Conservation (phyloP, 257 asterid species). For the Anisodus acutangulus region DNA sequence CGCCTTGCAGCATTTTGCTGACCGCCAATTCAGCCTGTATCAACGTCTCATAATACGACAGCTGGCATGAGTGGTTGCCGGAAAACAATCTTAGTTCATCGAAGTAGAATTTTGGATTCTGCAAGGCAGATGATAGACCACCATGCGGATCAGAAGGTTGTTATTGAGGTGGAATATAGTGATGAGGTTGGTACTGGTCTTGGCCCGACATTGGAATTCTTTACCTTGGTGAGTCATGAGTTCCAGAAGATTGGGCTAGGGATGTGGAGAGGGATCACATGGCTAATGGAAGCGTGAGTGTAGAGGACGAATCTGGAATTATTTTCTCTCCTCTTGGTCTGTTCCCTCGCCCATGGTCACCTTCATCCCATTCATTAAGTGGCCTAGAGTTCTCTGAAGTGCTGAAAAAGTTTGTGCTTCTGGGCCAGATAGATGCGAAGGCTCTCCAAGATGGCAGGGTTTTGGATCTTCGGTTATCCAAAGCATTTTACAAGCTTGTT, state of each 20-base stretch:
- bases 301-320: slow-evolving; percentile 48
- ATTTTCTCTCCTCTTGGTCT: slow-evolving; percentile 70
- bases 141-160: slow-evolving; percentile 60
- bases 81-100: slow-evolving; percentile 75
- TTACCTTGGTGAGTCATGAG: slow-evolving; percentile 83
- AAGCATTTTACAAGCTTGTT: slow-evolving; percentile 81
- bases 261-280: slow-evolving; percentile 86
- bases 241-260: slow-evolving; percentile 78
- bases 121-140: slow-evolving; percentile 80
- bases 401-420: slow-evolving; percentile 64
- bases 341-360: slow-evolving; percentile 93
- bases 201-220: slow-evolving; percentile 95
- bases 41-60: slow-evolving; percentile 40
- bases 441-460: slow-evolving; percentile 93
- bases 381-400: slow-evolving; percentile 57
- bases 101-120: slow-evolving; percentile 76
- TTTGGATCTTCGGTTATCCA: slow-evolving; percentile 87
- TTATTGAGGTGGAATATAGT: slow-evolving; percentile 81
- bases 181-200: slow-evolving; percentile 99
- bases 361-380: slow-evolving; percentile 40
- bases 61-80: slow-evolving; percentile 57
- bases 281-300: slow-evolving; percentile 37
- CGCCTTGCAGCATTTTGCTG: slow-evolving; percentile 65
- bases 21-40: slow-evolving; percentile 47
- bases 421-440: slow-evolving; percentile 85